phyloP scores from a whole-genome alignment of 1,284 basidiomycete genomes.

The Paramarasmius palmivorus region DNA sequence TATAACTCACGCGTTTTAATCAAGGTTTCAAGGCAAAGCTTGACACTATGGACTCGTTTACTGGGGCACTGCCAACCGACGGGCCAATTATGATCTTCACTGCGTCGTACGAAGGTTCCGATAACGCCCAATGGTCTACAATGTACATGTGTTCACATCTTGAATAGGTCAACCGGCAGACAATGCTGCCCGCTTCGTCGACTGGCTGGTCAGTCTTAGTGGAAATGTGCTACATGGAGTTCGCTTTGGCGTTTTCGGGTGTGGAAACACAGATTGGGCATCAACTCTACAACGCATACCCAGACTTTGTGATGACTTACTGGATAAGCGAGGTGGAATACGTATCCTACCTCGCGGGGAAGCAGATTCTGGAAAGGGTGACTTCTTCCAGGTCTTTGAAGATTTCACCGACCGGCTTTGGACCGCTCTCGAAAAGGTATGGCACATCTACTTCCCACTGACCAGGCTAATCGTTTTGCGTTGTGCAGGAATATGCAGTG shows the following conservation, averaged over 20 bases:
- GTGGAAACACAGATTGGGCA: slow-evolving; percentile 56
- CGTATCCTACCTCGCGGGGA: slow-evolving; percentile 40
- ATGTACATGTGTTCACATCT: background rate
- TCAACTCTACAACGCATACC: slow-evolving; percentile 55
- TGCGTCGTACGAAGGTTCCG: slow-evolving; percentile 51
- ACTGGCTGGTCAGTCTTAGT: slow-evolving; percentile 37
- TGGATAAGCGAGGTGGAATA: slow-evolving; percentile 41
- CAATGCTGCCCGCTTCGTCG: slow-evolving; percentile 48
- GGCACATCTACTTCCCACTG: background rate
- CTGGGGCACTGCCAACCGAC: slow-evolving; percentile 41
- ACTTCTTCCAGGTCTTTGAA: slow-evolving; percentile 49
- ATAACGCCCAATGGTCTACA: background rate
- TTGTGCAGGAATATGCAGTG: slow-evolving; percentile 27
- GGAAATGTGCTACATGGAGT: slow-evolving; percentile 35
- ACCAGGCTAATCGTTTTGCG: background rate
- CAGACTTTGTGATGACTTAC: slow-evolving; percentile 37
- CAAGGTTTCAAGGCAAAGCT: slow-evolving; percentile 43
- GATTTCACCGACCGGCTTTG: slow-evolving; percentile 44
- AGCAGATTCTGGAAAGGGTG: slow-evolving; percentile 43
- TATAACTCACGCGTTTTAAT: background rate
- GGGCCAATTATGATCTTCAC: slow-evolving; percentile 51
- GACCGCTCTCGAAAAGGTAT: slow-evolving; percentile 35
- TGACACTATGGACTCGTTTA: slow-evolving; percentile 44
- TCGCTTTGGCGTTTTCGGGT: slow-evolving; percentile 52
- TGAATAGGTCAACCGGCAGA: slow-evolving; percentile 44